These are phyloP conservation scores for Fusarium gaditjirri DNA, from an alignment of 2,329 filamentous ascomycete genomes.

Conservation along the genomic window DNA sequence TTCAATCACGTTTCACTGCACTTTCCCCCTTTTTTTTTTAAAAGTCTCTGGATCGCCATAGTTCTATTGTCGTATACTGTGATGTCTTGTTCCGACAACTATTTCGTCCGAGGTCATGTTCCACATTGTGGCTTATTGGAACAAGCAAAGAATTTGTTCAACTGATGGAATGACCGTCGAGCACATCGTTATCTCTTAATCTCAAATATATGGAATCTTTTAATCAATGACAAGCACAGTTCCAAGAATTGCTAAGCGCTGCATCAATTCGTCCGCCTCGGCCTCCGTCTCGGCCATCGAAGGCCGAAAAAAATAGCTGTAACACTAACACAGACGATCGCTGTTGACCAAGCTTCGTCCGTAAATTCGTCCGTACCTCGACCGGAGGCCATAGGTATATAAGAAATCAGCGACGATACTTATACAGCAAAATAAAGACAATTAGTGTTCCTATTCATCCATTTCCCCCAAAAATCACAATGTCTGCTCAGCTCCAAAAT, in stretches of 20 bases:
- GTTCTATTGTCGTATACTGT: too few relatives aligned
- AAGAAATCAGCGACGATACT: background rate
- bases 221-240: background rate
- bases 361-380: conserved; percentile 21
- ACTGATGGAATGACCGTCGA: fast-evolving
- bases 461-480: background rate
- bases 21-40: too few relatives aligned
- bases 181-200: background rate
- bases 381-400: conserved; percentile 23
- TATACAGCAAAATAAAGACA: background rate
- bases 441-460: background rate
- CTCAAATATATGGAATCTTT: background rate
- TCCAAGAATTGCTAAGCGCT: background rate
- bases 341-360: background rate
- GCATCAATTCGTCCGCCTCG: conserved; percentile 32
- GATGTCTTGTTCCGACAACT: background rate
- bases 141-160: too few relatives aligned
- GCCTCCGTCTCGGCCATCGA: conserved; percentile 39
- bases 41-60: fast-evolving
- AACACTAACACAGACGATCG: background rate
- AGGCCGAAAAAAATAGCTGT: background rate
- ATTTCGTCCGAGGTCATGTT: background rate
- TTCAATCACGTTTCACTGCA: fast-evolving
- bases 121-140: background rate
- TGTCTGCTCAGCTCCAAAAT: conserved; percentile 36